A percentile compares a stretch with the other conserved stretches of the same genome.
phyloP scores from a whole-genome alignment of 164 flowering plant species.

The Litsea cubeba region DNA sequence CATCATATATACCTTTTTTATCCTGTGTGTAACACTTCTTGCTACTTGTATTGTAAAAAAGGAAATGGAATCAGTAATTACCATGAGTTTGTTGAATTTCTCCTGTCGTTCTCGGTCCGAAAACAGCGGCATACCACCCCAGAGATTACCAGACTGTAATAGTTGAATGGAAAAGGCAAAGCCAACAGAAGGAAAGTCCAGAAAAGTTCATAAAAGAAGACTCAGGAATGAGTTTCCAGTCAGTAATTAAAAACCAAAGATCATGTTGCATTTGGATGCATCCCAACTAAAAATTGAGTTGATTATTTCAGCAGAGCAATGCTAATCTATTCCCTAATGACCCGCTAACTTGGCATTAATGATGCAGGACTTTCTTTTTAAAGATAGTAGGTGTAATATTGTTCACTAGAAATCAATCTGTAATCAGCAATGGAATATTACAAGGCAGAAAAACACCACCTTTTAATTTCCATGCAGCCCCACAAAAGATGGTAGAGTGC shows the following conservation, averaged over 20 bases:
- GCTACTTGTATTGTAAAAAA: not conserved
- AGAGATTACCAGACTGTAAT: not conserved
- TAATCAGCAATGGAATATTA: not conserved
- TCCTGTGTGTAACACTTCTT: conserved; percentile 1
- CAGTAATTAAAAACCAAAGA: not conserved
- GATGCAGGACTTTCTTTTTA: too few species aligned
- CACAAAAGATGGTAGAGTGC: too few species aligned
- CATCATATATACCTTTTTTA: conserved; percentile 1
- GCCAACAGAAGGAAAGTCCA: not conserved
- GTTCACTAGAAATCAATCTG: not conserved
- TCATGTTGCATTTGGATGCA: not conserved
- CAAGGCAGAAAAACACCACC: too few species aligned
- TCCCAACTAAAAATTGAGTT: not conserved
- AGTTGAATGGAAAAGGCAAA: not conserved
- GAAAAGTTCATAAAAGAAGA: not conserved
- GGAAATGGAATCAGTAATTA: conserved; percentile 29
- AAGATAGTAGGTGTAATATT: too few species aligned
- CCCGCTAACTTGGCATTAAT: too few species aligned
- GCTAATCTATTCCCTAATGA: too few species aligned
- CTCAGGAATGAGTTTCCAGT: not conserved
- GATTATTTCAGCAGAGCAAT: too few species aligned
- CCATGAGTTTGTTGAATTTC: conserved; percentile 99
- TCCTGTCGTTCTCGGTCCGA: conserved; percentile 86
- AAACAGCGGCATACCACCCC: conserved; percentile 76
- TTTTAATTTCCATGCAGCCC: too few species aligned